phyloP scores from a whole-genome alignment of 768 basidiomycete species.

The Rhizopogon sp. region DNA sequence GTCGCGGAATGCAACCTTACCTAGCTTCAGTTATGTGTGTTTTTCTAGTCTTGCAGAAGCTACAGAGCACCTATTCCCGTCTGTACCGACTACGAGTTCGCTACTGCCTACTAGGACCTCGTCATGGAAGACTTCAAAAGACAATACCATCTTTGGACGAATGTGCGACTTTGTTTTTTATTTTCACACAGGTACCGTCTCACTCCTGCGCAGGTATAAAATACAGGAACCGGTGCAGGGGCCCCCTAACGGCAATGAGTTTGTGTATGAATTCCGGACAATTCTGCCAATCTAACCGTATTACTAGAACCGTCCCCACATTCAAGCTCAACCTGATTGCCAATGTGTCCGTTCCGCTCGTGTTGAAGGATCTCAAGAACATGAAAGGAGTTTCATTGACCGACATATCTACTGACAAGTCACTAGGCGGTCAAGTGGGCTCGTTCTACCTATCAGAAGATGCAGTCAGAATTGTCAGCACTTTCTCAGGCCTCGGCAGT shows the following conservation, averaged over 20 bases:
- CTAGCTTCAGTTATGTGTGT: slow-evolving; percentile 1
- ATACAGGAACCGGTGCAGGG: not conserved
- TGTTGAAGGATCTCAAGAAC: slow-evolving; percentile 36
- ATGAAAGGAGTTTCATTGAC: slow-evolving; percentile 28
- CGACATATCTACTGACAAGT: slow-evolving; percentile 32
- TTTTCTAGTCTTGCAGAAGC: slow-evolving; percentile 34
- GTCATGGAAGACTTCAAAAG: slow-evolving; percentile 16
- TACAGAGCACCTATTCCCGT: slow-evolving; percentile 46
- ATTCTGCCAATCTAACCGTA: not conserved
- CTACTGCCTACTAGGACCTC: slow-evolving; percentile 34
- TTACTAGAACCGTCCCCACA: slow-evolving; percentile 19
- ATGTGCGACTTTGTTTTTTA: slow-evolving; percentile 36
- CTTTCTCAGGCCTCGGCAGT: slow-evolving; percentile 46
- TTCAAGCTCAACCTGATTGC: slow-evolving; percentile 49
- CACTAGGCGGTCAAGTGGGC: slow-evolving; percentile 43
- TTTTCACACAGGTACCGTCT: not conserved
- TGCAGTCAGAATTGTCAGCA: slow-evolving; percentile 46
- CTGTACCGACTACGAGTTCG: slow-evolving; percentile 19
- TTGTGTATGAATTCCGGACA: slow-evolving; percentile 1
- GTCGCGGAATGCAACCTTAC: not conserved
- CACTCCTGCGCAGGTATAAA: not conserved
- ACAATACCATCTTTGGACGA: slow-evolving; percentile 57
- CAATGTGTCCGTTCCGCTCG: slow-evolving; percentile 45
- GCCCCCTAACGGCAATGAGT: slow-evolving; percentile 12
- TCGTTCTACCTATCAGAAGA: slow-evolving; percentile 52